Percentiles rank a stretch among this genome's conserved stretches.
Evolutionary conservation across 805 yeast species (phyloP).

Genomic region (Candida easanensis): DNA sequence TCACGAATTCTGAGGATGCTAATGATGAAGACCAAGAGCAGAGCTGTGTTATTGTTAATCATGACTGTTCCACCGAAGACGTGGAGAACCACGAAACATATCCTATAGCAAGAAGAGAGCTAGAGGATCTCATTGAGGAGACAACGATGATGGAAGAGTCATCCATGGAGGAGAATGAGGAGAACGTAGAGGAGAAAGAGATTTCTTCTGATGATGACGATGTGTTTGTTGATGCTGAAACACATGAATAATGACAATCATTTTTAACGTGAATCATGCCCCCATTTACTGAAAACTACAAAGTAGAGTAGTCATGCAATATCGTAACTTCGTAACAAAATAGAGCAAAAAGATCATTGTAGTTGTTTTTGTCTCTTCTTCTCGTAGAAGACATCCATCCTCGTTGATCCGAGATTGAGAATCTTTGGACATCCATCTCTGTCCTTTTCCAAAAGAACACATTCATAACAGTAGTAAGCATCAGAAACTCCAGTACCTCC

Average conservation of each 20-base stretch:
- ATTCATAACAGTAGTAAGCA: slow-evolving; percentile 84
- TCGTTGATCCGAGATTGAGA: slow-evolving; percentile 74
- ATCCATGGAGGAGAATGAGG: neutral
- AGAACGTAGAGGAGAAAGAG: neutral
- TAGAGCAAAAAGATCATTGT: slow-evolving; percentile 5
- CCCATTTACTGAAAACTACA: neutral
- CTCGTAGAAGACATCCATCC: slow-evolving; percentile 63
- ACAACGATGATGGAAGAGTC: neutral
- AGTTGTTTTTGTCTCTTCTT: slow-evolving; percentile 37
- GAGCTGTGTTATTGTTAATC: slow-evolving; percentile 2
- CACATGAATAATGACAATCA: slow-evolving; percentile 2
- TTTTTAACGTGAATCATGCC: slow-evolving; percentile 2
- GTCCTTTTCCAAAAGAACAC: slow-evolving; percentile 74
- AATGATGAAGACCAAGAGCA: neutral
- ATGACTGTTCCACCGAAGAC: slow-evolving; percentile 5
- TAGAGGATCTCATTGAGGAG: slow-evolving; percentile 1
- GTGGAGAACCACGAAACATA: neutral
- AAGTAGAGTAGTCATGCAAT: neutral
- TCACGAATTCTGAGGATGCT: slow-evolving; percentile 1
- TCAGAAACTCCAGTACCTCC: slow-evolving; percentile 60
- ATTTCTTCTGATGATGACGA: slow-evolving; percentile 2
- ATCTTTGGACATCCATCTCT: slow-evolving; percentile 93
- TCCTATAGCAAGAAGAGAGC: neutral
- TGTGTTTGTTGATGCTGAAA: slow-evolving; percentile 11
- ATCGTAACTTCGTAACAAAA: neutral